These are phyloP conservation scores for Mimosa pudica DNA, from an alignment of 306 rosid species.

Conservation along the genomic window DNA sequence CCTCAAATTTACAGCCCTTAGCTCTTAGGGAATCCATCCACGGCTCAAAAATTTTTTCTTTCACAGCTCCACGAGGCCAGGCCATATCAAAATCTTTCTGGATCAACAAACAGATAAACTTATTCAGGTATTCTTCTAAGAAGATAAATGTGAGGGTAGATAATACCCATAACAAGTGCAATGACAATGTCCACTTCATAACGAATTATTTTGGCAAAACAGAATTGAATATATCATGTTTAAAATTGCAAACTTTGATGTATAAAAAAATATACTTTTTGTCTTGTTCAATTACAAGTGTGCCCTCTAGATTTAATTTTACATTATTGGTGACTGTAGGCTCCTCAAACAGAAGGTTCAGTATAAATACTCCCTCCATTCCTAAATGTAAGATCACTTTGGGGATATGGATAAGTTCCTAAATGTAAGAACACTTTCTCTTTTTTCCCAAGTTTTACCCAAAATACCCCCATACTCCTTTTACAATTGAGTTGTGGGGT, in stretches of 20 bases:
- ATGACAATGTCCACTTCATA: background rate
- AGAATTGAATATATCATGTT: background rate
- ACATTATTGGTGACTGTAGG: background rate
- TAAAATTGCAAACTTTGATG: background rate
- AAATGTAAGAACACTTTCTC: too few species aligned
- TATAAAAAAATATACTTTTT: background rate
- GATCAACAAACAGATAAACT: constrained; percentile 16
- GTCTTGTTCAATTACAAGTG: background rate
- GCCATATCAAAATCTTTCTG: constrained; percentile 62
- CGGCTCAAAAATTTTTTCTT: constrained; percentile 50
- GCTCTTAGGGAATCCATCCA: constrained; percentile 53
- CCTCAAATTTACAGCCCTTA: constrained; percentile 54
- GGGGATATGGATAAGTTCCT: too few species aligned
- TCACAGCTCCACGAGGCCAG: constrained; percentile 51
- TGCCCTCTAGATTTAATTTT: background rate
- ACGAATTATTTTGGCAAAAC: background rate
- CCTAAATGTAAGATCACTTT: too few species aligned
- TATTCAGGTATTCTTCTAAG: background rate
- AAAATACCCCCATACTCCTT: too few species aligned
- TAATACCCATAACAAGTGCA: background rate
- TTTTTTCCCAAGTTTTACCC: too few species aligned
- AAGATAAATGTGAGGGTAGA: constrained; percentile 2
- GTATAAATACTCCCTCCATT: too few species aligned
- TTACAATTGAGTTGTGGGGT: too few species aligned
- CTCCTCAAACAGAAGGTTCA: background rate